Evolutionary conservation across 441 rosid species (phyloP).

Genomic region (Mallotus repandus): DNA sequence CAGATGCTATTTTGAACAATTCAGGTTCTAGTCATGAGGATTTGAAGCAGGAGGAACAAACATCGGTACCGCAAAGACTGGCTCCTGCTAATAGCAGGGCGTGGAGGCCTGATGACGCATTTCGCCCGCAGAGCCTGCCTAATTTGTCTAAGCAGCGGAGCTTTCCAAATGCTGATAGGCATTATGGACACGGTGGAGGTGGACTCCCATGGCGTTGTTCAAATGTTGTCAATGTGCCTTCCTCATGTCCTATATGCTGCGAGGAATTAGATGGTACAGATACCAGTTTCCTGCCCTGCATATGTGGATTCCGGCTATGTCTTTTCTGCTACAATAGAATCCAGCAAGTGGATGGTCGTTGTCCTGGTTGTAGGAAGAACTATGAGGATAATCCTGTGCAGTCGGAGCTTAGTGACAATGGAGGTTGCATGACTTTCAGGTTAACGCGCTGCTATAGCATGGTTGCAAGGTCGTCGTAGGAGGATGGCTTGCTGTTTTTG

Average conservation of each 20-base stretch:
- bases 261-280: slow-evolving; percentile 92
- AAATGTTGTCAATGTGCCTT: slow-evolving; percentile 41
- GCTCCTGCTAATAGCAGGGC: slow-evolving; percentile 48
- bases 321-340: slow-evolving; percentile 95
- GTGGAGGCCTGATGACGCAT: slow-evolving; percentile 81
- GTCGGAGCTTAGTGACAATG: slow-evolving; percentile 53
- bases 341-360: slow-evolving; percentile 76
- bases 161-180: slow-evolving; percentile 42
- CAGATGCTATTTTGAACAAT: slow-evolving; percentile 24
- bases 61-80: slow-evolving; percentile 31
- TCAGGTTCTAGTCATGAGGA: slow-evolving; percentile 28
- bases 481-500: slow-evolving; percentile 25
- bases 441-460: slow-evolving; percentile 78
- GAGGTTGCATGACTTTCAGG: slow-evolving; percentile 54
- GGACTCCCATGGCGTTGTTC: slow-evolving; percentile 43
- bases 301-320: slow-evolving; percentile 86
- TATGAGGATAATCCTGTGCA: slow-evolving; percentile 51
- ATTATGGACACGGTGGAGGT: slow-evolving; percentile 41
- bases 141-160: slow-evolving; percentile 69
- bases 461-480: slow-evolving; percentile 75
- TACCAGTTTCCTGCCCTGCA: slow-evolving; percentile 76
- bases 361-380: slow-evolving; percentile 92
- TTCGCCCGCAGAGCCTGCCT: slow-evolving; percentile 79
- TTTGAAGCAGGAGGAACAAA: slow-evolving; percentile 32
- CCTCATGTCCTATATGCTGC: slow-evolving; percentile 84